Evolutionary conservation across 805 yeast species (phyloP).

Genomic region (Sugiyamaella boreocaroliniensis): DNA sequence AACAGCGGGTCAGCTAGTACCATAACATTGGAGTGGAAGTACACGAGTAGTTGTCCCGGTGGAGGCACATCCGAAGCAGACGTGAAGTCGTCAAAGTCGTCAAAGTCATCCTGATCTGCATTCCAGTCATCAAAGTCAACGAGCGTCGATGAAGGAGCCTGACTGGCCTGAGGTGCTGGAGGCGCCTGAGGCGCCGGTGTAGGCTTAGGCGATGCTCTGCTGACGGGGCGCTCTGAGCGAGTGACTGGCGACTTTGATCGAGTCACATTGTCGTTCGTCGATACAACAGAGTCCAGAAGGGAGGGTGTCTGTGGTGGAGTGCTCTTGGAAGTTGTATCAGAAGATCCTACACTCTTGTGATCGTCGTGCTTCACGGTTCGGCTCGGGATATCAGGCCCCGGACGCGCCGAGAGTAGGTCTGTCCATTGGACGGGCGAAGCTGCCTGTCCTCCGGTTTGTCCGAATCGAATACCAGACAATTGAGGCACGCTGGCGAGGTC

Average conservation of each 20-base stretch:
- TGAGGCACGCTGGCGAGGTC: neutral
- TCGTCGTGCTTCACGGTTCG: neutral
- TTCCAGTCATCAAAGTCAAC: neutral
- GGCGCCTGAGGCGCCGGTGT: too few relatives aligned
- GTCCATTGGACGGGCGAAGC: conserved; percentile 16
- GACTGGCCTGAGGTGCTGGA: too few relatives aligned
- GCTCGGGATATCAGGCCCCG: conserved; percentile 8
- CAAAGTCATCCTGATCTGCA: conserved; percentile 22
- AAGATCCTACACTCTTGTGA: too few relatives aligned
- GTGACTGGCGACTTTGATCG: too few relatives aligned
- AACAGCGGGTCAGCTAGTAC: conserved; percentile 15
- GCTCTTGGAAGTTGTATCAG: too few relatives aligned
- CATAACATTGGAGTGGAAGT: conserved; percentile 20
- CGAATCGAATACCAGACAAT: conserved; percentile 5
- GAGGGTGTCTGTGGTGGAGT: too few relatives aligned
- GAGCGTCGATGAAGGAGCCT: neutral
- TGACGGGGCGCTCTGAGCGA: too few relatives aligned
- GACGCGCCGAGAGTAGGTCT: conserved; percentile 12
- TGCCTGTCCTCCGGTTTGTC: conserved; percentile 18
- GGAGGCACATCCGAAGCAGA: conserved; percentile 22
- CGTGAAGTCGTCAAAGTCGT: conserved; percentile 8
- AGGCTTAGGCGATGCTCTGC: too few relatives aligned
- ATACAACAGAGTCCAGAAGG: too few relatives aligned
- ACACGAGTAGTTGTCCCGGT: conserved; percentile 23
- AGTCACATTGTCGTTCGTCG: too few relatives aligned